Conservation (phyloP, 2,329 filamentous ascomycete genomes). For the Trichoderma endophyticum region DNA sequence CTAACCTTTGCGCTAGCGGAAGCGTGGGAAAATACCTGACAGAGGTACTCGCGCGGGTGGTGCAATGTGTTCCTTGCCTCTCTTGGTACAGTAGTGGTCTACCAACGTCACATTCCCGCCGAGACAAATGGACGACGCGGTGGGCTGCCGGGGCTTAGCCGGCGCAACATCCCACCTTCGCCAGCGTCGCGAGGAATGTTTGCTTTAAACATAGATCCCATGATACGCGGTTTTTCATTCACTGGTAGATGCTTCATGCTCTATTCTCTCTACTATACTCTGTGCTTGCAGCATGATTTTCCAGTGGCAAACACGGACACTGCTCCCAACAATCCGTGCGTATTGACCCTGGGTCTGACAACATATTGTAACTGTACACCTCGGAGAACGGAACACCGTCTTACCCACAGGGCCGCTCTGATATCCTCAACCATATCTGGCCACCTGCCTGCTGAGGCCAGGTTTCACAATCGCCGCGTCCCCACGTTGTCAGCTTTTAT, state of each 20-base stretch:
- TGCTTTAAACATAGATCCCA: neutral
- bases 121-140: neutral
- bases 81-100: neutral
- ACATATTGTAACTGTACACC: neutral
- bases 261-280: neutral
- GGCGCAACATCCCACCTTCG: slow-evolving; percentile 10
- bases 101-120: slow-evolving; percentile 16
- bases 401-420: slow-evolving; percentile 2
- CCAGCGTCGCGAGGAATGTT: neutral
- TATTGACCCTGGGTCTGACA: neutral
- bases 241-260: neutral
- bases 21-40: slow-evolving; percentile 4
- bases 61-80: slow-evolving; percentile 20
- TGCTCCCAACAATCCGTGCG: neutral
- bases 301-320: neutral
- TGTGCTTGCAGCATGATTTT: neutral
- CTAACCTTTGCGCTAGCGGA: slow-evolving; percentile 12
- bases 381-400: neutral
- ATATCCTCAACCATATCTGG: neutral
- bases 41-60: slow-evolving; percentile 5
- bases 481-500: neutral
- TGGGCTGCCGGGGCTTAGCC: slow-evolving; percentile 10
- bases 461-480: neutral
- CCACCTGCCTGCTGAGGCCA: neutral
- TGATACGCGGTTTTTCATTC: neutral